Percentiles rank a stretch among this genome's conserved stretches.
Conservation (phyloP, 192 early-diverging fungal species). For the Backusella luteola region DNA sequence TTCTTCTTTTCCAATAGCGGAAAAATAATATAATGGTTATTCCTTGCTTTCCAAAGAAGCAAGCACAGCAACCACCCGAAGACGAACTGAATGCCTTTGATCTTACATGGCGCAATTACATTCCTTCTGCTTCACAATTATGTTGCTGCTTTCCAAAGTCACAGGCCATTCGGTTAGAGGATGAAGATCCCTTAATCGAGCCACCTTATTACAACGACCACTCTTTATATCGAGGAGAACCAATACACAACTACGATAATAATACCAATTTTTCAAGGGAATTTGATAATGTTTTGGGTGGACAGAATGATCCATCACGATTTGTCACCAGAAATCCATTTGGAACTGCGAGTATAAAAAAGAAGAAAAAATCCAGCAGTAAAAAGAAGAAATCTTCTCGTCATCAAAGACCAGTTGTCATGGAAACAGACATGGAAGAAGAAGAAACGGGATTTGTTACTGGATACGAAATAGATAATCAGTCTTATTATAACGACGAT, state of each 20-base stretch:
- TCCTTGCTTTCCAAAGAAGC: slow-evolving; percentile 1
- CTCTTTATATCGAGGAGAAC: slow-evolving; percentile 7
- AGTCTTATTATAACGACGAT: slow-evolving; percentile 13
- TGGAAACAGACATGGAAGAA: slow-evolving; percentile 23
- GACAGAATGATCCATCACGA: slow-evolving; percentile 10
- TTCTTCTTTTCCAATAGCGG: neutral
- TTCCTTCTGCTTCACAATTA: slow-evolving; percentile 30
- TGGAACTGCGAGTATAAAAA: slow-evolving; percentile 16
- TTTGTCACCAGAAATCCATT: slow-evolving; percentile 31
- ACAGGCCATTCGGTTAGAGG: slow-evolving; percentile 23
- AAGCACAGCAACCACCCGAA: slow-evolving; percentile 20
- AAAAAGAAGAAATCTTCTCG: slow-evolving; percentile 1
- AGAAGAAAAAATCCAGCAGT: slow-evolving; percentile 11
- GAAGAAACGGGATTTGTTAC: neutral
- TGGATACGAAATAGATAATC: neutral
- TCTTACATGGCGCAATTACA: slow-evolving; percentile 44
- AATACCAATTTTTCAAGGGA: slow-evolving; percentile 1
- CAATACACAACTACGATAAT: slow-evolving; percentile 13
- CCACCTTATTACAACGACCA: slow-evolving; percentile 32
- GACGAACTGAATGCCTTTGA: slow-evolving; percentile 38
- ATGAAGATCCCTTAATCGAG: slow-evolving; percentile 14
- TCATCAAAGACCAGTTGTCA: slow-evolving; percentile 9
- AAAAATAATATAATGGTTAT: slow-evolving; percentile 14
- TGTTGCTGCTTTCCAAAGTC: slow-evolving; percentile 26
- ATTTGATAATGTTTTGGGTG: slow-evolving; percentile 13